Percentiles rank a stretch among this genome's conserved stretches.
Evolutionary conservation across 1,284 basidiomycete genomes (phyloP).

Genomic region (Cryptococcus deneoformans): DNA sequence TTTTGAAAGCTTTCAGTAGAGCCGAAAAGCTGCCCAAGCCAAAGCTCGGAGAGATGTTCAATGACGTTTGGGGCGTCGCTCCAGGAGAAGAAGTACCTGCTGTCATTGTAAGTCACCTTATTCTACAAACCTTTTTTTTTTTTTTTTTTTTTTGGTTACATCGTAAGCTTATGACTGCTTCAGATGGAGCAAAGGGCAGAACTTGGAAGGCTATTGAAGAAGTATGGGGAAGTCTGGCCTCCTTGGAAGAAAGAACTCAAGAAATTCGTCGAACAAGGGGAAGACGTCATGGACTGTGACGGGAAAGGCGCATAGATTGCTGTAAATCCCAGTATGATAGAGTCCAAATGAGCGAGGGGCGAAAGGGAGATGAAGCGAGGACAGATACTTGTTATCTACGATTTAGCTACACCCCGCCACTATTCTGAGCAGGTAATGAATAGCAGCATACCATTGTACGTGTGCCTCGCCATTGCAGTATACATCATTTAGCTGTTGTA

Average conservation of each 20-base stretch:
- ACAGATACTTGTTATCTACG: too few species aligned
- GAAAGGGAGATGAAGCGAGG: neutral
- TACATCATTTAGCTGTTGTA: too few species aligned
- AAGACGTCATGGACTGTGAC: conserved; percentile 57
- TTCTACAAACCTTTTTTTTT: too few species aligned
- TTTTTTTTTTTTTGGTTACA: conserved; percentile 1
- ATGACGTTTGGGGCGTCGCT: conserved; percentile 63
- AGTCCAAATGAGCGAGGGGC: neutral
- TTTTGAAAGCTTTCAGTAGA: conserved; percentile 72
- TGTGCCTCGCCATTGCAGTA: too few species aligned
- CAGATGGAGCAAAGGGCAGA: conserved; percentile 83
- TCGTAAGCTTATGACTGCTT: neutral
- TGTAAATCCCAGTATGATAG: neutral
- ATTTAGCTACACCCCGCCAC: too few species aligned
- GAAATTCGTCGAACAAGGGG: conserved; percentile 74
- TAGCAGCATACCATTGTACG: too few species aligned
- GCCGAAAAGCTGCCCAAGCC: conserved; percentile 70
- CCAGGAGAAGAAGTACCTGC: conserved; percentile 72
- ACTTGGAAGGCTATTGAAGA: conserved; percentile 67
- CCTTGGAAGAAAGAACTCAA: conserved; percentile 79
- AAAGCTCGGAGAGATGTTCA: conserved; percentile 75
- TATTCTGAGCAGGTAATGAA: too few species aligned
- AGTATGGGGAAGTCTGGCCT: conserved; percentile 78
- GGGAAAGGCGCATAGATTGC: conserved; percentile 20
- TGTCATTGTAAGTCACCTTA: conserved; percentile 64